phyloP scores from a whole-genome alignment of 2,329 filamentous ascomycete genomes.

The Cladosporium sp. region DNA sequence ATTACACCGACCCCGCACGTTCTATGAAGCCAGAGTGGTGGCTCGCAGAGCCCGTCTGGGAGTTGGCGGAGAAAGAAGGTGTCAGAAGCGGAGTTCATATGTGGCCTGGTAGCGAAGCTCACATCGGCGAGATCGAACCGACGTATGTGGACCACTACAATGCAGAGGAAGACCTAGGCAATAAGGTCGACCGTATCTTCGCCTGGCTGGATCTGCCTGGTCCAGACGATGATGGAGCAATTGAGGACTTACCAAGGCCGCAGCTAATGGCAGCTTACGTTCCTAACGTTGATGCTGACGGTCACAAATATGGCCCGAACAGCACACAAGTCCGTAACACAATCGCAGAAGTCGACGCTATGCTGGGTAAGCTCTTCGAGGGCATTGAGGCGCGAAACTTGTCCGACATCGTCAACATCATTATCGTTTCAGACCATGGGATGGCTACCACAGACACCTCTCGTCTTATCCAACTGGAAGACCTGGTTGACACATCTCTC shows the following conservation, averaged over 20 bases:
- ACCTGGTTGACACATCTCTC: conserved; percentile 74
- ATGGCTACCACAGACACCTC: conserved; percentile 90
- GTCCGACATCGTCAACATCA: conserved; percentile 85
- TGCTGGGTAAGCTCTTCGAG: conserved; percentile 74
- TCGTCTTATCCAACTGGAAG: conserved; percentile 84
- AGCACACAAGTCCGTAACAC: conserved; percentile 84
- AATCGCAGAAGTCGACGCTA: conserved; percentile 75
- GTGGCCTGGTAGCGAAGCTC: conserved; percentile 96
- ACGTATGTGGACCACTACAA: conserved; percentile 84
- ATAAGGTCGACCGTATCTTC: conserved; percentile 78
- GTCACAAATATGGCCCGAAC: conserved; percentile 88
- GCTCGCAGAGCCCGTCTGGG: conserved; percentile 92
- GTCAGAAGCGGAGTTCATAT: conserved; percentile 86
- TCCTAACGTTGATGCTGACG: conserved; percentile 83
- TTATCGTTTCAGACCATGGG: conserved; percentile 96
- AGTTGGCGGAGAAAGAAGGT: conserved; percentile 81
- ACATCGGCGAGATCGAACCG: conserved; percentile 72
- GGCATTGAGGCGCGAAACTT: conserved; percentile 81
- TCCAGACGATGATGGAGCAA: conserved; percentile 54
- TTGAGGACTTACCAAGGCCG: conserved; percentile 59
- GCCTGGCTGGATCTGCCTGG: conserved; percentile 84
- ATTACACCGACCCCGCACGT: conserved; percentile 73
- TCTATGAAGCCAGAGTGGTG: conserved; percentile 91
- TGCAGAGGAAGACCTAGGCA: conserved; percentile 68
- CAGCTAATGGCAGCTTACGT: conserved; percentile 95